Evolutionary conservation across 345 rosid genomes (phyloP).

Genomic region (Kernera saxatilis): DNA sequence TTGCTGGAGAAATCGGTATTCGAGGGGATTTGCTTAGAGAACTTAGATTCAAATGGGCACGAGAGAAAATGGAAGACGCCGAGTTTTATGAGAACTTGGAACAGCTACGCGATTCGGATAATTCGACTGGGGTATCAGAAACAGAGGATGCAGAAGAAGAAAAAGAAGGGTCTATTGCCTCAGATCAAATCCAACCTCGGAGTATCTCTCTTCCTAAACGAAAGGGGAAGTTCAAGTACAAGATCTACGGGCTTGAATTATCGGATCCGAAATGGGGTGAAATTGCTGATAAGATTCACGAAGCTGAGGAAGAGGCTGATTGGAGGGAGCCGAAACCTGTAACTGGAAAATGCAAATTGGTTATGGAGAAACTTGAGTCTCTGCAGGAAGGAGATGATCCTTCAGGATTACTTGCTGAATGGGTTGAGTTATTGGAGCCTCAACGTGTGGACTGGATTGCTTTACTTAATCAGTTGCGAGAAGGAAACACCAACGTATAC

Average conservation of each 20-base stretch:
- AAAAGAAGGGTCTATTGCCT: constrained; percentile 11
- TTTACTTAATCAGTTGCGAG: constrained; percentile 63
- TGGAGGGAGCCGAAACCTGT: constrained; percentile 70
- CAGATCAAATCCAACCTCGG: constrained; percentile 30
- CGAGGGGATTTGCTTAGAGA: constrained; percentile 88
- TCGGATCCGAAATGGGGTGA: constrained; percentile 78
- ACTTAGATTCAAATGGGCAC: constrained; percentile 83
- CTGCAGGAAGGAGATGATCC: constrained; percentile 65
- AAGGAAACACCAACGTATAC: constrained; percentile 38
- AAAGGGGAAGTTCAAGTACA: constrained; percentile 75
- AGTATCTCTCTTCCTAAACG: constrained; percentile 69
- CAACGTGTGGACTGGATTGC: constrained; percentile 74
- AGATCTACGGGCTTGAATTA: constrained; percentile 88
- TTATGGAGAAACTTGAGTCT: constrained; percentile 62
- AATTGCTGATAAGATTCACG: constrained; percentile 64
- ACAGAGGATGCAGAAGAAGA: constrained; percentile 21
- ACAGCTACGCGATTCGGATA: constrained; percentile 37
- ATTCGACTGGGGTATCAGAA: constrained; percentile 27
- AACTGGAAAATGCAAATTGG: constrained; percentile 63
- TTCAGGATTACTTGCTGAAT: constrained; percentile 55
- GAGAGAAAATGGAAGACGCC: constrained; percentile 79
- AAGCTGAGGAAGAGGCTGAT: constrained; percentile 57
- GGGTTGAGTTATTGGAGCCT: constrained; percentile 76
- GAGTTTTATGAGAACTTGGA: constrained; percentile 63
- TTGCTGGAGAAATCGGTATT: constrained; percentile 86